Base-by-base conservation (phyloP, 2,329 filamentous ascomycete species). In the Mariannaea elegans region DNA sequence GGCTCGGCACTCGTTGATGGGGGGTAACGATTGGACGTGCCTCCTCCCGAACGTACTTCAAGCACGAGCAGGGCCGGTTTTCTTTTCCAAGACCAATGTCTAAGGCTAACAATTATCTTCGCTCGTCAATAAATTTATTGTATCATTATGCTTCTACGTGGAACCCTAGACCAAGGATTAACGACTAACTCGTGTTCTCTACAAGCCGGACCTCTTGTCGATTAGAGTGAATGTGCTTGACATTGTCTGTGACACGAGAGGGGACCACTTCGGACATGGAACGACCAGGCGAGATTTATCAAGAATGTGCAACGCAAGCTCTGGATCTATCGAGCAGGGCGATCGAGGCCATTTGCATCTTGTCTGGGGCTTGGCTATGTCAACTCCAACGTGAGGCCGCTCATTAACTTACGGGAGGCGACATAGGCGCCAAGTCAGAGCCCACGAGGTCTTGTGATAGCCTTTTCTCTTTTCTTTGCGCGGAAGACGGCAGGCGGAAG, bases 361-460 rank as follows among this genome's bases (percentile, higher is more conserved):
- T 52, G 60, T 61, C 62, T 63, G 60, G 56, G 63, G 51, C 58
- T 65, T 44, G 32, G 14, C 5, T 14, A 9, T 4, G 32, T 4
- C 32, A 42, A 19, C 18, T 2, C 4, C 18, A 8, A 19, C n/a
- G 13, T 38, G 34, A 14, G 34, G n/a, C 5, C 7, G 38, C 24
- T 9, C 24, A 9, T 27, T 27, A 27, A 27, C 6, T 27, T 5
- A 27, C 67, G 69, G 69, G 51, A 67, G 49, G 56, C 64, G 49
- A 65, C 69, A 71, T 61, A 8, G 44, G 39, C 47, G 66, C 61
- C 56, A 64, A 61, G 52, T 27, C 41, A 59, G 60, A 47, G 47
- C 29, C 57, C 59, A 69, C 65, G 65, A 64, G 69, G 55, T 51
- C 57, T 66, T 59, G 66, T 69, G 64, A 66, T 67, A 50, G 61